Evolutionary conservation across 306 rosid species (phyloP).

Genomic region (Neltuma alba): DNA sequence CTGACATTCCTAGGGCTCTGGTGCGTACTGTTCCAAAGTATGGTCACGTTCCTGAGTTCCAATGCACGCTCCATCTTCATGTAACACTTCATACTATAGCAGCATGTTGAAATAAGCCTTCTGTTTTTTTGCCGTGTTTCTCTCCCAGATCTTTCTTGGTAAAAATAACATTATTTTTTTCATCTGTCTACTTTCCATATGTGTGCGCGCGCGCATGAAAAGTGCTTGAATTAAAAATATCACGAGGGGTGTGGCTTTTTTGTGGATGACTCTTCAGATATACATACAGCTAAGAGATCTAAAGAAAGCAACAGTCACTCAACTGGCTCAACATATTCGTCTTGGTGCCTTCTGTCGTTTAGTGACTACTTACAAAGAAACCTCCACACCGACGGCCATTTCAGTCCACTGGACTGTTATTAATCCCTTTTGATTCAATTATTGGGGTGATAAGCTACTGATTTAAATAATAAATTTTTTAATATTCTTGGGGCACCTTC

Average conservation of each 20-base stretch:
- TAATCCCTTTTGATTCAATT: background rate
- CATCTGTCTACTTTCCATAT: background rate
- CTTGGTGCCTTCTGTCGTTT: slow-evolving; percentile 4
- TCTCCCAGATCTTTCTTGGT: background rate
- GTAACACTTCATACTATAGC: background rate
- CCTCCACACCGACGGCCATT: slow-evolving; percentile 2
- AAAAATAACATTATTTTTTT: slow-evolving; percentile 6
- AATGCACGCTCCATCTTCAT: background rate
- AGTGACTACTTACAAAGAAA: slow-evolving; percentile 17
- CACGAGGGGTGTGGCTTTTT: slow-evolving; percentile 6
- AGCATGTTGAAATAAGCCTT: background rate
- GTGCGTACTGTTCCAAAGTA: background rate
- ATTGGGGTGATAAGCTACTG: slow-evolving; percentile 15
- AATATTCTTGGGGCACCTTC: background rate
- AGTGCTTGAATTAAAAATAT: slow-evolving; percentile 1
- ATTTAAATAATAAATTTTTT: background rate
- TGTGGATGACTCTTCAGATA: slow-evolving; percentile 30
- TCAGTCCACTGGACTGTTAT: background rate
- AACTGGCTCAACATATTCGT: slow-evolving; percentile 5
- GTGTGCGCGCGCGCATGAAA: no score
- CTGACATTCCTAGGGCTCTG: slow-evolving; percentile 8
- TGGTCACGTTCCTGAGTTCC: background rate
- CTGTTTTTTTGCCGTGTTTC: background rate
- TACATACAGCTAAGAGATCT: background rate
- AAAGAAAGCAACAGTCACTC: background rate